phyloP scores from a whole-genome alignment of 2,329 filamentous ascomycete genomes.

The Annulohypoxylon truncatum region DNA sequence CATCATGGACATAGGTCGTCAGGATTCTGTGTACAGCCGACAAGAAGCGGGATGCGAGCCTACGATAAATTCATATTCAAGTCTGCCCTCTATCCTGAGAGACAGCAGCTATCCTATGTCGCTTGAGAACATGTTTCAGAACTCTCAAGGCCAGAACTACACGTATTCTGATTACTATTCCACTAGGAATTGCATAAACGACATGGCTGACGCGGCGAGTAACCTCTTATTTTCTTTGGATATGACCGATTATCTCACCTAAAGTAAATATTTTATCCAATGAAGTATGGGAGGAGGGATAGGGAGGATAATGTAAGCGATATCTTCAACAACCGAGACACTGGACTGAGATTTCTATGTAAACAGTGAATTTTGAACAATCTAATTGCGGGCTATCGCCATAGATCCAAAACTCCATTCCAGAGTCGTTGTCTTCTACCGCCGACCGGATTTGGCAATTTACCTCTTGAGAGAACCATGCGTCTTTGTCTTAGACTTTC shows the following conservation, averaged over 20 bases:
- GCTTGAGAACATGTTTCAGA: not conserved
- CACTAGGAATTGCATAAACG: not conserved
- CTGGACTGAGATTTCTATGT: not conserved
- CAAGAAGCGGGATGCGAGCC: not conserved
- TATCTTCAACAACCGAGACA: not conserved
- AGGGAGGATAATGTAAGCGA: not conserved
- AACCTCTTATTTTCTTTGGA: not conserved
- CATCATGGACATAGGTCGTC: not conserved
- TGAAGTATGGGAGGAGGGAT: not conserved
- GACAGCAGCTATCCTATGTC: not conserved
- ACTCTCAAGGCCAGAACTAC: not conserved
- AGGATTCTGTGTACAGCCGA: not conserved
- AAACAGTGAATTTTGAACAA: not conserved
- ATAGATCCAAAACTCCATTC: constrained; percentile 23
- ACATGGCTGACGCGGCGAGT: not conserved
- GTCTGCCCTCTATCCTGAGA: not conserved
- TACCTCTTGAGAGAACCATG: not conserved
- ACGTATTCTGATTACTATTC: not conserved
- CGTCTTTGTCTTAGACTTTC: constrained; percentile 27
- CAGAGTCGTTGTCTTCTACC: constrained; percentile 13
- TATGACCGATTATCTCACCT: not conserved
- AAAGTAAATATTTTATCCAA: not conserved
- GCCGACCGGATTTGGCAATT: constrained; percentile 30
- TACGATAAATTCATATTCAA: constrained; percentile 1
- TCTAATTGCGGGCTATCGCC: constrained; percentile 3